Conservation (phyloP, 345 rosid species). For the Brassica nigra region DNA sequence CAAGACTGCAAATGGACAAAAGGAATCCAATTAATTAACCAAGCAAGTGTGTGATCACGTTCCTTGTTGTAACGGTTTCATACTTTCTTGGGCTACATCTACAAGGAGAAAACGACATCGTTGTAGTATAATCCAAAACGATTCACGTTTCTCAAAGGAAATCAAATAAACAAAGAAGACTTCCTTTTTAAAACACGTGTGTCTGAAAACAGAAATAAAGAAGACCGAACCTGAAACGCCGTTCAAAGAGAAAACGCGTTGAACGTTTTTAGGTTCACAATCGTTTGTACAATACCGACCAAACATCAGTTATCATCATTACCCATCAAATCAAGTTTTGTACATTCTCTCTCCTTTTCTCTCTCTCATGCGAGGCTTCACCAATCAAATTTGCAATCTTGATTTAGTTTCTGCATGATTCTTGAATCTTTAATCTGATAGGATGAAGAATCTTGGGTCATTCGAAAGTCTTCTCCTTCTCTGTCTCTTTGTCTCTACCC, state of each 20-base stretch:
- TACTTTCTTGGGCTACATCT: neutral
- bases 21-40: neutral
- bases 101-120: neutral
- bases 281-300: neutral
- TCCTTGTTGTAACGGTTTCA: neutral
- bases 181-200: conserved; percentile 15
- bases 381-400: conserved; percentile 1
- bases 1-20: neutral
- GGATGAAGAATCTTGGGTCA: conserved; percentile 23
- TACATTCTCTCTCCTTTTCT: conserved; percentile 1
- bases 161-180: conserved; percentile 16
- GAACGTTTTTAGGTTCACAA: conserved; percentile 11
- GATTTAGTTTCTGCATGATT: neutral
- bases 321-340: conserved; percentile 18
- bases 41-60: neutral
- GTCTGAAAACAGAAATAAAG: conserved; percentile 14
- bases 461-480: neutral
- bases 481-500: conserved; percentile 22
- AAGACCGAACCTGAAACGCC: conserved; percentile 17
- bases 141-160: neutral
- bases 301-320: neutral
- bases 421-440: conserved; percentile 17
- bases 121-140: neutral
- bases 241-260: conserved; percentile 15
- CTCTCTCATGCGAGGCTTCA: conserved; percentile 3